These are phyloP conservation scores for Aspergillus mulundensis DNA, from an alignment of 495 filamentous ascomycete species.

Conservation along the genomic window DNA sequence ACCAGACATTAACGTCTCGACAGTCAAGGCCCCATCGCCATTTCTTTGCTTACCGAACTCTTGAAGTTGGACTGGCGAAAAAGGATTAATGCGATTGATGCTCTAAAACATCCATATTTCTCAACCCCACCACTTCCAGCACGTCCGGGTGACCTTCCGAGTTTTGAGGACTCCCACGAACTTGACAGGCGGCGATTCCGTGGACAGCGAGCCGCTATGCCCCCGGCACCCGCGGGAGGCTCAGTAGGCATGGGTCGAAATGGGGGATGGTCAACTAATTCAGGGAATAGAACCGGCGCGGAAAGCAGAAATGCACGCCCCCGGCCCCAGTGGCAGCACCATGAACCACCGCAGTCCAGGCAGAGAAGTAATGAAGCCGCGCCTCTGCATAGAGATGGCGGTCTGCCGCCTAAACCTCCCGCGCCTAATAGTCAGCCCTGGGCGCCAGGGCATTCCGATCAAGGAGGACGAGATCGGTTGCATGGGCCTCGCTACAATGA, in stretches of 20 bases:
- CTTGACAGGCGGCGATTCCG: slow-evolving; percentile 86
- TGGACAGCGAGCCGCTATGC: slow-evolving; percentile 68
- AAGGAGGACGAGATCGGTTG: slow-evolving; percentile 30
- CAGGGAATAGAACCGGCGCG: slow-evolving; percentile 25
- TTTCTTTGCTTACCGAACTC: slow-evolving; percentile 77
- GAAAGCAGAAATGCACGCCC: slow-evolving; percentile 29
- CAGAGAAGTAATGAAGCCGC: slow-evolving; percentile 18
- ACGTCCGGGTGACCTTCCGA: slow-evolving; percentile 74
- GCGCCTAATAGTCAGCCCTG: slow-evolving; percentile 28
- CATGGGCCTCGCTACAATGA: slow-evolving; percentile 22
- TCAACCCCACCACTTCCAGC: slow-evolving; percentile 71
- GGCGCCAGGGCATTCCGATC: slow-evolving; percentile 23
- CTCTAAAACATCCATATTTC: slow-evolving; percentile 91
- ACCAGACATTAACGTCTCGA: too few species aligned
- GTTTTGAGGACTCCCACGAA: slow-evolving; percentile 92
- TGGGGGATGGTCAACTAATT: slow-evolving; percentile 49
- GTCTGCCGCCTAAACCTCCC: slow-evolving; percentile 41
- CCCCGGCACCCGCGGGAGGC: slow-evolving; percentile 85
- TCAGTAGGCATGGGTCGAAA: slow-evolving; percentile 74
- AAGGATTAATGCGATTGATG: slow-evolving; percentile 91
- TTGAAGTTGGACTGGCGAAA: slow-evolving; percentile 83
- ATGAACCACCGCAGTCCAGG: slow-evolving; percentile 10
- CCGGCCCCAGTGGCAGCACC: slow-evolving; percentile 35
- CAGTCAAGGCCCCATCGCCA: slow-evolving; percentile 54
- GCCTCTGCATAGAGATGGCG: slow-evolving; percentile 28